These are phyloP conservation scores for Claviceps pazoutovae DNA, from an alignment of 2,329 filamentous ascomycete genomes.

Conservation along the genomic window DNA sequence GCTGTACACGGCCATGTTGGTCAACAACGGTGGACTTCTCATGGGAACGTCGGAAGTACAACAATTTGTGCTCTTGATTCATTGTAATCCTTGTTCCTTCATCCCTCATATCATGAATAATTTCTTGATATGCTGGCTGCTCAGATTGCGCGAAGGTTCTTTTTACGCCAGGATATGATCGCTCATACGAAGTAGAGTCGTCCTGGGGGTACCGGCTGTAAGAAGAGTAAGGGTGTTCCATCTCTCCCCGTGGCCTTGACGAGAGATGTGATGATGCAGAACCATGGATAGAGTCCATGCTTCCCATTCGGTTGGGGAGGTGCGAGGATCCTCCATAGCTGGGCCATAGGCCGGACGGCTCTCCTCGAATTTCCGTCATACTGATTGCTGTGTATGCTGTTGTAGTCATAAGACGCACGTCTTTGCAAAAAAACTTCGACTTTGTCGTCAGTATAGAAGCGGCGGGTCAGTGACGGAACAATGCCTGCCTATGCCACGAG, in stretches of 20 bases:
- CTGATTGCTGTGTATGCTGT: conserved; percentile 41
- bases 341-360: conserved; percentile 43
- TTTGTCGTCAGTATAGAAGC: not conserved
- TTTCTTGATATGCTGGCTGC: conserved; percentile 43
- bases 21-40: conserved; percentile 49
- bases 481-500: not conserved
- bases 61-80: conserved; percentile 46
- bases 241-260: conserved; percentile 32
- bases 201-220: conserved; percentile 42
- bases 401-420: conserved; percentile 44
- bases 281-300: conserved; percentile 35
- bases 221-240: conserved; percentile 37
- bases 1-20: conserved; percentile 43
- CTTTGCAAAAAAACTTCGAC: conserved; percentile 8
- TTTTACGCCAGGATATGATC: conserved; percentile 42
- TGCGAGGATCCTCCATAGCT: conserved; percentile 42
- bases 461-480: not conserved
- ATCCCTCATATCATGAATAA: conserved; percentile 46
- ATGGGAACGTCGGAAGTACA: conserved; percentile 42
- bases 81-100: conserved; percentile 43
- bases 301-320: conserved; percentile 36
- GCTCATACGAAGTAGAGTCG: conserved; percentile 39
- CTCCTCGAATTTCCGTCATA: conserved; percentile 50
- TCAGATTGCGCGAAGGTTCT: conserved; percentile 42
- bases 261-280: conserved; percentile 25